Evolutionary conservation across 2,329 filamentous ascomycete species (phyloP).

Genomic region (Hymenoscyphus occultus): DNA sequence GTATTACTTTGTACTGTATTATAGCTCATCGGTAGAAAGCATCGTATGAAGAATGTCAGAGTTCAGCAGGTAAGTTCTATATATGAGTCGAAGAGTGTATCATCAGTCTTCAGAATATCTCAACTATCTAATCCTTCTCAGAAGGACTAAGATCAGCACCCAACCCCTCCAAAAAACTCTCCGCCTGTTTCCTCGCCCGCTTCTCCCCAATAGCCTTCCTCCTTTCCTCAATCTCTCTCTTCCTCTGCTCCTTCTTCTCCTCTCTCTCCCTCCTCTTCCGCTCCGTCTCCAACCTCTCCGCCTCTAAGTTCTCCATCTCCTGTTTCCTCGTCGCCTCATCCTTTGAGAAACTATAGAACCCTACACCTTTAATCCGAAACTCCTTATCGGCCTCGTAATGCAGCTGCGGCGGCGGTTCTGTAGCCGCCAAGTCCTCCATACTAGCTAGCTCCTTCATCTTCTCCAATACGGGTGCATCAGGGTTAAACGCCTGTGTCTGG

Average conservation of each 20-base stretch:
- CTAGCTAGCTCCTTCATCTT: constrained; percentile 76
- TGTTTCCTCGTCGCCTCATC: constrained; percentile 61
- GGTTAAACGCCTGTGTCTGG: constrained; percentile 79
- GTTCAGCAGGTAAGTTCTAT: too few species aligned
- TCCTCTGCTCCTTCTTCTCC: constrained; percentile 56
- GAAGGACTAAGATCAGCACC: not conserved
- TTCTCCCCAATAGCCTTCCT: constrained; percentile 44
- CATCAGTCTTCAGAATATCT: not conserved
- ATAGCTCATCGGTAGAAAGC: too few species aligned
- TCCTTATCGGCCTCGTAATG: constrained; percentile 88
- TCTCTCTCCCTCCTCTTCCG: constrained; percentile 49
- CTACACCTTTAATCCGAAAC: constrained; percentile 82
- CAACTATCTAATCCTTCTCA: not conserved
- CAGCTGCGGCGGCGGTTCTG: constrained; percentile 73
- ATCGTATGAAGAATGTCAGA: too few species aligned
- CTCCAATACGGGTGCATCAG: constrained; percentile 58
- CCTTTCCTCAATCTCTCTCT: constrained; percentile 60
- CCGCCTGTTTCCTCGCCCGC: constrained; percentile 65
- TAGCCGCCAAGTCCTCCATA: constrained; percentile 72
- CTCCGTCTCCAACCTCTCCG: constrained; percentile 64
- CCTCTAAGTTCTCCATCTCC: constrained; percentile 74
- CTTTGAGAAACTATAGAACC: constrained; percentile 85
- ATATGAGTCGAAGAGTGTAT: too few species aligned
- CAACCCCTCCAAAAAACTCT: constrained; percentile 51
- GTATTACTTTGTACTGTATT: too few species aligned